phyloP scores from a whole-genome alignment of 106 monocot species.

The Dioscorea dumetorum region DNA sequence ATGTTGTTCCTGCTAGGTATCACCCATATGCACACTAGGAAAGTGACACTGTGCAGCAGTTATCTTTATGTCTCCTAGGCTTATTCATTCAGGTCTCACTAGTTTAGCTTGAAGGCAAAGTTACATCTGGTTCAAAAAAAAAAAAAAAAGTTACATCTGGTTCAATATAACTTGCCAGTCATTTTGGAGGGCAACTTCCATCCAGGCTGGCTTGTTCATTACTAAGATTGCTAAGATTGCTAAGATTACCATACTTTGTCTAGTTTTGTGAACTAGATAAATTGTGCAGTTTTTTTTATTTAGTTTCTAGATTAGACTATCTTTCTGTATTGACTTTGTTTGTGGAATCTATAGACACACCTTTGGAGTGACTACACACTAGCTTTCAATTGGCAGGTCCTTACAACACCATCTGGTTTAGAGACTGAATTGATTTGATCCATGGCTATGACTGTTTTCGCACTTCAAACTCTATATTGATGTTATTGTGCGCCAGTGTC shows the following conservation, averaged over 20 bases:
- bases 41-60: background rate
- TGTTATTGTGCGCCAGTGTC: too few species aligned
- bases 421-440: too few species aligned
- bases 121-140: too few species aligned
- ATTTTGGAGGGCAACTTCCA: background rate
- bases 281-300: background rate
- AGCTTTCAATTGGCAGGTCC: too few species aligned
- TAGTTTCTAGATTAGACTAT: background rate
- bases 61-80: background rate
- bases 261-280: background rate
- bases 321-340: background rate
- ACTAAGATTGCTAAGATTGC: background rate
- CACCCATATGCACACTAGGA: constrained; percentile 79
- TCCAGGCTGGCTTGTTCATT: background rate
- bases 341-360: background rate
- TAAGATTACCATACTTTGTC: background rate
- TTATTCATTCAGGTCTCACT: background rate
- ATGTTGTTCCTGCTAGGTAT: constrained; percentile 52
- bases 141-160: background rate
- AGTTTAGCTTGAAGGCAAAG: constrained; percentile 1
- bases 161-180: background rate
- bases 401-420: too few species aligned
- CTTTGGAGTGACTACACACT: too few species aligned
- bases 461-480: too few species aligned
- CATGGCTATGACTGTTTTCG: too few species aligned